phyloP scores from a whole-genome alignment of 78 protist species.

The Dictyostelium brefeldianum region DNA sequence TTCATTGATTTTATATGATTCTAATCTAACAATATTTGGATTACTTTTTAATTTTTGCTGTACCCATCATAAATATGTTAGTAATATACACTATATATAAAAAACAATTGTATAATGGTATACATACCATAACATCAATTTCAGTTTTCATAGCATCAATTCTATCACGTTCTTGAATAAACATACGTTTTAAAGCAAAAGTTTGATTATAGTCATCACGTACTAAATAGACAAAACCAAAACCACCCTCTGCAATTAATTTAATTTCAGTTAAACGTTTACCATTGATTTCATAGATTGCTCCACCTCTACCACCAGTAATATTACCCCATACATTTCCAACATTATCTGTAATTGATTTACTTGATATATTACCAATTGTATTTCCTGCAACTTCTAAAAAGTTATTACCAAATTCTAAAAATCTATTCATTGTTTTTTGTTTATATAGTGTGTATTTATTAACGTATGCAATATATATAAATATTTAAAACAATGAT shows the following conservation, averaged over 20 bases:
- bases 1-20: constrained; percentile 33
- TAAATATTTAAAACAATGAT: no score
- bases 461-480: no score
- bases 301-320: constrained; percentile 25
- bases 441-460: no score
- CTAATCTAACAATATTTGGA: constrained; percentile 62
- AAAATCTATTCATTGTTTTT: constrained; percentile 52
- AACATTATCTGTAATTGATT: constrained; percentile 49
- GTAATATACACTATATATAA: neutral
- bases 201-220: constrained; percentile 63
- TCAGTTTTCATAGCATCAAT: constrained; percentile 45
- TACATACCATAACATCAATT: constrained; percentile 63
- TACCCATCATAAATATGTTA: no score
- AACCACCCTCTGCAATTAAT: constrained; percentile 77
- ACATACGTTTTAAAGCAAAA: constrained; percentile 58
- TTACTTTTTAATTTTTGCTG: constrained; percentile 49
- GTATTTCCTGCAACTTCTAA: constrained; percentile 61
- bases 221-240: constrained; percentile 69
- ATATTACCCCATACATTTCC: constrained; percentile 55
- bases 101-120: neutral
- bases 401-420: constrained; percentile 65
- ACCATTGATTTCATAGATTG: constrained; percentile 56
- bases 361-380: constrained; percentile 28
- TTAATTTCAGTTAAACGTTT: constrained; percentile 17
- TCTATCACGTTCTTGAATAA: constrained; percentile 57